Evolutionary conservation across 805 yeast species (phyloP).

Genomic region (Schwanniomyces occidentalis): DNA sequence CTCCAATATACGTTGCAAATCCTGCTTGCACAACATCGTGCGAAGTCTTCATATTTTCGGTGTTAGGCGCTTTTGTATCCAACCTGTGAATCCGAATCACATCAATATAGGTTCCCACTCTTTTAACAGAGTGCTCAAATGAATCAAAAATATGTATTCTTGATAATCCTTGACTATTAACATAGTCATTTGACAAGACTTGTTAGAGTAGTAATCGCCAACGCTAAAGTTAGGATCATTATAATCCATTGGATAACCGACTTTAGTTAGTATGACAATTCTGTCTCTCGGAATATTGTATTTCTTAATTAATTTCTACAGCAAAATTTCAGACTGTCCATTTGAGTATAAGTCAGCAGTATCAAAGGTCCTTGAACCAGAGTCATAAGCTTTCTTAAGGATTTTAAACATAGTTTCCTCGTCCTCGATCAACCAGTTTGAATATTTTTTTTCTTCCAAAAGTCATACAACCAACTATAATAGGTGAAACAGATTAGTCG

Average conservation of each 20-base stretch:
- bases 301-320: conserved; percentile 20
- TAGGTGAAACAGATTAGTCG: conserved; percentile 47
- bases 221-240: conserved; percentile 1
- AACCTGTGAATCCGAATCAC: conserved; percentile 58
- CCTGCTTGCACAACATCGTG: conserved; percentile 52
- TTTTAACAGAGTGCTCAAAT: conserved; percentile 36
- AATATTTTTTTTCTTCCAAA: conserved; percentile 45
- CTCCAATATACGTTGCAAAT: conserved; percentile 55
- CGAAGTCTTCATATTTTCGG: conserved; percentile 58
- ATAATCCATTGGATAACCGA: conserved; percentile 11
- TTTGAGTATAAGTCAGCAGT: conserved; percentile 24
- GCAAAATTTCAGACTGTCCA: conserved; percentile 17
- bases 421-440: too few species aligned
- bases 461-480: conserved; percentile 59
- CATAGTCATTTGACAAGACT: too few species aligned
- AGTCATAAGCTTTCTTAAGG: conserved; percentile 25
- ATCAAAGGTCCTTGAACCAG: conserved; percentile 22
- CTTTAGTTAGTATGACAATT: conserved; percentile 20
- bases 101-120: conserved; percentile 55
- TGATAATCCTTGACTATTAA: conserved; percentile 38
- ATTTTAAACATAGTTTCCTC: too few species aligned
- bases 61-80: conserved; percentile 47
- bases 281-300: conserved; percentile 19
- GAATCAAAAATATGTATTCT: conserved; percentile 50
- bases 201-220: too few species aligned